These are phyloP conservation scores for Platismatia glauca DNA, from an alignment of 495 filamentous ascomycete genomes.

Conservation along the genomic window DNA sequence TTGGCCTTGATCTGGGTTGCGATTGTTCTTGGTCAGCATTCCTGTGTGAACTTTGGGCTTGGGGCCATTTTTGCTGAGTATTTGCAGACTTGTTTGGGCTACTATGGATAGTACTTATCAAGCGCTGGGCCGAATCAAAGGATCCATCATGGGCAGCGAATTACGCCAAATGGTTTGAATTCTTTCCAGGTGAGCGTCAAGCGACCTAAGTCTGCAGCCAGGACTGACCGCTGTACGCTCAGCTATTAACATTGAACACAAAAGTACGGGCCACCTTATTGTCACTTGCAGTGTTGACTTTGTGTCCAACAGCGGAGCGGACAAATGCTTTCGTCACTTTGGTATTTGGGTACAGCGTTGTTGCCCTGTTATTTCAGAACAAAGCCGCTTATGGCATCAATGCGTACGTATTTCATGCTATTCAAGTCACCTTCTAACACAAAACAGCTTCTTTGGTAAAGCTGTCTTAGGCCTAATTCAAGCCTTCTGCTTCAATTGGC, in stretches of 20 bases:
- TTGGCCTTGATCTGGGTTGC: conserved; percentile 42
- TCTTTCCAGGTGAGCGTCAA: conserved; percentile 33
- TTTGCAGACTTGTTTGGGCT: conserved; percentile 34
- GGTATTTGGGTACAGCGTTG: conserved; percentile 52
- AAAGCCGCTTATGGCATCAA: conserved; percentile 39
- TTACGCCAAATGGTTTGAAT: conserved; percentile 37
- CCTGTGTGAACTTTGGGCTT: not conserved
- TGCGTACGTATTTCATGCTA: conserved; percentile 22
- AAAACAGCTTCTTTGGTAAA: conserved; percentile 43
- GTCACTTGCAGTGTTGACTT: not conserved
- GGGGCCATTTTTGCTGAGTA: not conserved
- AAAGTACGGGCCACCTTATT: conserved; percentile 18
- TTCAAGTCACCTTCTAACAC: not conserved
- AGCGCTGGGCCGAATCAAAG: conserved; percentile 19
- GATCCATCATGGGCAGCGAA: conserved; percentile 13
- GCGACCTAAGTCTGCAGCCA: not conserved
- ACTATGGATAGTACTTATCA: conserved; percentile 4
- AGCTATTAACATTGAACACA: conserved; percentile 54
- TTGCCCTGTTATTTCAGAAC: conserved; percentile 49
- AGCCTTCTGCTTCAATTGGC: conserved; percentile 54
- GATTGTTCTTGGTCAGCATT: conserved; percentile 23
- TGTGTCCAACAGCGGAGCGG: conserved; percentile 34
- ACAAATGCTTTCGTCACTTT: conserved; percentile 51
- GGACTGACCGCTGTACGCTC: not conserved
- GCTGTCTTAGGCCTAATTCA: conserved; percentile 48